Conservation (phyloP, 2,329 filamentous ascomycete genomes). For the Xylaria sp. region DNA sequence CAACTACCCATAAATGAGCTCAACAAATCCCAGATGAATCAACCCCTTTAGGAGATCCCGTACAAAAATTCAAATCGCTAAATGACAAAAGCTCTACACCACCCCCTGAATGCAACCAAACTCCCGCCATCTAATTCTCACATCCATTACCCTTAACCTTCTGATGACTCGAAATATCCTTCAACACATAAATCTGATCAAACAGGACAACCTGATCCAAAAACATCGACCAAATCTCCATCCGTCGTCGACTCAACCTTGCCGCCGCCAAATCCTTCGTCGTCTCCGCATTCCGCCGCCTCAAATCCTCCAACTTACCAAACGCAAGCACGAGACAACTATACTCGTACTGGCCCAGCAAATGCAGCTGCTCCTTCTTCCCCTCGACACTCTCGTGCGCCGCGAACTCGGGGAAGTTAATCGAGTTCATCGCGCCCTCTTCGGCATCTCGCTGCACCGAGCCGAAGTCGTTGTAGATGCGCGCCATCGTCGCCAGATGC, state of each 20-base stretch:
- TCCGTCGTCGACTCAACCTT: conserved; percentile 13
- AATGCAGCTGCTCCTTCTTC: conserved; percentile 12
- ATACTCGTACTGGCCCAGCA: conserved; percentile 31
- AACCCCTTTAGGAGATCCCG: too few species aligned
- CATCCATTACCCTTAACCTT: conserved; percentile 12
- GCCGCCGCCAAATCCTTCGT: conserved; percentile 10
- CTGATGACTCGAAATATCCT: conserved; percentile 26
- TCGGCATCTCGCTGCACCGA: conserved; percentile 27
- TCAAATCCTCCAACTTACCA: conserved; percentile 12
- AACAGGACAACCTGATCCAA: conserved; percentile 33
- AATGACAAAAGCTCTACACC: too few species aligned
- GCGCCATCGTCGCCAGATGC: conserved; percentile 28
- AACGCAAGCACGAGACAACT: conserved; percentile 19
- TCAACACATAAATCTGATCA: conserved; percentile 34
- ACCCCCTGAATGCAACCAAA: not conserved
- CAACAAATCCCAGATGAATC: too few species aligned
- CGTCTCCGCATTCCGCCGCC: conserved; percentile 1
- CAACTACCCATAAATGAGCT: too few species aligned
- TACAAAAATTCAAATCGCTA: too few species aligned
- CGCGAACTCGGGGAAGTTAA: conserved; percentile 32
- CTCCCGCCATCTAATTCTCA: not conserved
- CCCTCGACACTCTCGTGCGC: conserved; percentile 2
- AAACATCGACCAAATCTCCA: conserved; percentile 25
- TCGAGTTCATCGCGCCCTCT: conserved; percentile 32
- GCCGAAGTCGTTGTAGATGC: conserved; percentile 35